Evolutionary conservation across 2,329 filamentous ascomycete species (phyloP), one percentile per base, ranked within the genome.

Genomic region (Ophidiomyces ophidiicola): DNA sequence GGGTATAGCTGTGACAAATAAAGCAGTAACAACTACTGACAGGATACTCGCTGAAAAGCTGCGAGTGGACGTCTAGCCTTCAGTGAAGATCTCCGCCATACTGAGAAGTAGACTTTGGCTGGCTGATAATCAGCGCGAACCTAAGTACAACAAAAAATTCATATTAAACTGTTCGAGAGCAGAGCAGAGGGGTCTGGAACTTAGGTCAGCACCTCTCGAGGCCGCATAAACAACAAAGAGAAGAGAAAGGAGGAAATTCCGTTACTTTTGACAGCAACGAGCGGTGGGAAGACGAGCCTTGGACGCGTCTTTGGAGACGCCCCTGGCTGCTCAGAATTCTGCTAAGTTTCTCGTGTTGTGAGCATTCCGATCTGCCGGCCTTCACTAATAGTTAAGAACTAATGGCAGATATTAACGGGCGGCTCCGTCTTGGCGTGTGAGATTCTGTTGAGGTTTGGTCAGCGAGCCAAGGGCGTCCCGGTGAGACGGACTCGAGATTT

Each of bases 1-100:
- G 3, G 46, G 47, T 21, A 58, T 52, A 11, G 50, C 48, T 6
- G 48, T 46, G 1, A 50, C 45, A 40, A 57, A 57, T 18, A 54
- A 49, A 6, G 49, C 44, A 28, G 53, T 44, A 28, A 49, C 47
- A 31, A 55, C 43, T 5, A 57, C 29, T 18, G 52, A 50, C 25
- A 48, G 37, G 4, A 48, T 28, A 11, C 48, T 42, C 8, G 48
- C 48, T 29, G 43, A 30, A 23, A 44, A 36, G 14, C 54, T 50
- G 11, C 53, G 38, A n/a, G n/a, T 49, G 30, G 11, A 45, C 42
- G 35, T 48, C 50, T 30, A 19, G 42, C 23, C 23, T 18, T 31
- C 40, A 45, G 33, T 32, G 43, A 31, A 36, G 43, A 40, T 40
- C 31, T 15, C 26, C 32, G 11, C 24, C 25, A 18, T 31, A 20